Evolutionary conservation across 2,329 filamentous ascomycete species (phyloP).

Genomic region (Hyphodiscus sp.): DNA sequence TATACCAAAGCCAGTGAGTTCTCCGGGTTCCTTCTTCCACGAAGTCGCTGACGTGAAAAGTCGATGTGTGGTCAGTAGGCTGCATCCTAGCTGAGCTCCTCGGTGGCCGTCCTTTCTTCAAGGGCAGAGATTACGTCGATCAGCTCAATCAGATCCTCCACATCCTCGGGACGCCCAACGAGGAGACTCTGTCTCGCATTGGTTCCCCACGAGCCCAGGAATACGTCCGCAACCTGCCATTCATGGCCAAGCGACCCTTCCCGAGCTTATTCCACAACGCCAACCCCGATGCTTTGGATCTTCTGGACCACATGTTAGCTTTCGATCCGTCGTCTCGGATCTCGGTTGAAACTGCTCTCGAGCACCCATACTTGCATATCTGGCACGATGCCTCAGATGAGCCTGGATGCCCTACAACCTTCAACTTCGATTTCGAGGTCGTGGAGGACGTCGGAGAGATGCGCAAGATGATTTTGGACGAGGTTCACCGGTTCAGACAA

Average conservation of each 20-base stretch:
- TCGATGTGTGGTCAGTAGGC: conserved; percentile 98
- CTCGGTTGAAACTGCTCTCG: conserved; percentile 87
- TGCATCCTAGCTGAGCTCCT: conserved; percentile 96
- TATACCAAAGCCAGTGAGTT: conserved; percentile 99
- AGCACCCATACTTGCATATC: conserved; percentile 94
- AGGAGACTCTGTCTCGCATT: conserved; percentile 88
- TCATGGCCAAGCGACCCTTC: conserved; percentile 92
- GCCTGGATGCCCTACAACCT: conserved; percentile 84
- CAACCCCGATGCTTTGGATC: conserved; percentile 91
- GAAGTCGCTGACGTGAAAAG: conserved; percentile 40
- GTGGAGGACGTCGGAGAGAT: conserved; percentile 91
- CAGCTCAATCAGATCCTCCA: conserved; percentile 99
- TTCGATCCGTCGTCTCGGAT: conserved; percentile 94
- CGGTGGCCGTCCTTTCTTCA: conserved; percentile 96
- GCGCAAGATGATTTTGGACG: conserved; percentile 95
- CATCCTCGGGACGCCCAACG: conserved; percentile 93
- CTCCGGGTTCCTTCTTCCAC: conserved; percentile 3
- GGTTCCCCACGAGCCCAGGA: conserved; percentile 94
- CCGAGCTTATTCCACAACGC: conserved; percentile 83
- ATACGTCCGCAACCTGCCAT: conserved; percentile 93
- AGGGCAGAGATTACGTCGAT: conserved; percentile 97
- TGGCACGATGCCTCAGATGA: conserved; percentile 96
- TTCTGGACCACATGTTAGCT: conserved; percentile 93
- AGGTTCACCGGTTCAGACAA: conserved; percentile 79
- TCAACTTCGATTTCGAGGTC: conserved; percentile 98